Evolutionary conservation across 2,329 filamentous ascomycete species (phyloP).

Genomic region (Talaromyces sp.): DNA sequence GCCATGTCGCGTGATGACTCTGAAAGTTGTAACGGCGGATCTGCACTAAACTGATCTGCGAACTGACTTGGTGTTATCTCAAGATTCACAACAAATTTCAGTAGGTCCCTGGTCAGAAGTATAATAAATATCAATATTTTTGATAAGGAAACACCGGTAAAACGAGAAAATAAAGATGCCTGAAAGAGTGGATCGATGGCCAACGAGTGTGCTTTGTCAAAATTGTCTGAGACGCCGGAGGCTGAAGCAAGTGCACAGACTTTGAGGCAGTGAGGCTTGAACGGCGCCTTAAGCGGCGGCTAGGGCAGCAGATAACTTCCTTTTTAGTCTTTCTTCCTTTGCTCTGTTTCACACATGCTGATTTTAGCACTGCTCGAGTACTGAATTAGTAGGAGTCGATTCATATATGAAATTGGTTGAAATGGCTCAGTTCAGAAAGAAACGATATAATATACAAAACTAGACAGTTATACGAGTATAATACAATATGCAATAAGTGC

Average conservation of each 20-base stretch:
- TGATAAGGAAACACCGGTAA: neutral
- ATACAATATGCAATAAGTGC: neutral
- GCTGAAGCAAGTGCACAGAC: neutral
- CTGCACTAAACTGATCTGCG: neutral
- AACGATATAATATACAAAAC: neutral
- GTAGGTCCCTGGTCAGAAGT: neutral
- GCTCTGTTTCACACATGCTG: too few species aligned
- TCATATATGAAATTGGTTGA: neutral
- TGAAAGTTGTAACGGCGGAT: neutral
- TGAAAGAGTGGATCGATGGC: slow-evolving; percentile 1
- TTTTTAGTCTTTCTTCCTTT: neutral
- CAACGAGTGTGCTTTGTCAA: neutral
- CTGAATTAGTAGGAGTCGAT: neutral
- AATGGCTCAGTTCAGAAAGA: neutral
- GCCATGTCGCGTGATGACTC: slow-evolving; percentile 22
- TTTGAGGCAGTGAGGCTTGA: neutral
- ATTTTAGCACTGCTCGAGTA: neutral
- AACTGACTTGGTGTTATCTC: neutral
- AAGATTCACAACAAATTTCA: neutral
- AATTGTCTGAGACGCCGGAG: neutral
- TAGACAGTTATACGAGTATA: neutral
- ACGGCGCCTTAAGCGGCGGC: neutral
- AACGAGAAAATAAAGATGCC: neutral
- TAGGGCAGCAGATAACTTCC: neutral
- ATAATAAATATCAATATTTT: neutral